Conservation (phyloP, 805 yeast genomes). For the Cyberlindnera sargentensis region DNA sequence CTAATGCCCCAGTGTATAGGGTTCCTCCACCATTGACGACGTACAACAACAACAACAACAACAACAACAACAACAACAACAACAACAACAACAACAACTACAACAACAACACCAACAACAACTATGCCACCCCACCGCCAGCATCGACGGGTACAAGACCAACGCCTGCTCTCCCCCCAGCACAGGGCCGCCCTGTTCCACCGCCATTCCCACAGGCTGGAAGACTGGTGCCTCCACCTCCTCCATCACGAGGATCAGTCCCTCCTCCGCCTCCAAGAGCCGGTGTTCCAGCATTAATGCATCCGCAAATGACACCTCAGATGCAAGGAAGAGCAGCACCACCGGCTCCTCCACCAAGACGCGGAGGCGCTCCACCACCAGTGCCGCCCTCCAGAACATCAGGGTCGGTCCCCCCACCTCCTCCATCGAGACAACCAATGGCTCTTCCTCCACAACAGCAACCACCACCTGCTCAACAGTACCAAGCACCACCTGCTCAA, state of each 20-base stretch:
- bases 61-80: background rate
- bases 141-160: constrained; percentile 6
- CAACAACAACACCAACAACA: background rate
- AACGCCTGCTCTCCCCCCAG: constrained; percentile 3
- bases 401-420: constrained; percentile 20
- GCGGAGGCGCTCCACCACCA: constrained; percentile 20
- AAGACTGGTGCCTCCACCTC: constrained; percentile 5
- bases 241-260: constrained; percentile 9
- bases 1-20: constrained; percentile 12
- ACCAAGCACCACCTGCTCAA: constrained; percentile 4
- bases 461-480: constrained; percentile 13
- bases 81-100: background rate
- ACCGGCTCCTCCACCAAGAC: constrained; percentile 22
- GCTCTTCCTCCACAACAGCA: constrained; percentile 17
- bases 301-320: constrained; percentile 4
- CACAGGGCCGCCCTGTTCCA: constrained; percentile 2
- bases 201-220: constrained; percentile 4
- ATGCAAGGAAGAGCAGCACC: constrained; percentile 12
- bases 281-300: background rate
- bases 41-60: background rate
- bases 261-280: constrained; percentile 13
- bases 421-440: constrained; percentile 16
- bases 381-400: constrained; percentile 20
- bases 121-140: background rate
- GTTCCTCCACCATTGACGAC: constrained; percentile 19